Conservation (phyloP, 2,329 filamentous ascomycete genomes). For the Arachnopeziza araneosa region DNA sequence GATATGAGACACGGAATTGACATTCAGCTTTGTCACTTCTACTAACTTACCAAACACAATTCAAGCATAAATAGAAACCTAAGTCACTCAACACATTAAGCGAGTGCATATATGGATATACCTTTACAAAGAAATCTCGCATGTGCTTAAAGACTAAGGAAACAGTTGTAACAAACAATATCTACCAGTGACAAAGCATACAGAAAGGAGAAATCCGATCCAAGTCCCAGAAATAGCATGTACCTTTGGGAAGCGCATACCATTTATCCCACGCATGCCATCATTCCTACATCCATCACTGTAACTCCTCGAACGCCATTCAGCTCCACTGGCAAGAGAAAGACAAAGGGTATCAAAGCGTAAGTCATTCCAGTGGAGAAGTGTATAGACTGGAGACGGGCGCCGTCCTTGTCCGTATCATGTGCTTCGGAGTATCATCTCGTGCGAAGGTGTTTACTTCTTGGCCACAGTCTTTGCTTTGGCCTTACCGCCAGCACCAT, state of each 20-base stretch:
- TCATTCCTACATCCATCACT: conserved; percentile 3
- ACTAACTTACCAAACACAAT: not conserved
- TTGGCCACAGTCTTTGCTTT: conserved; percentile 11
- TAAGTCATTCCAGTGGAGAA: conserved; percentile 16
- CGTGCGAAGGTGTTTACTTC: conserved; percentile 16
- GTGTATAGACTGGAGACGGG: conserved; percentile 13
- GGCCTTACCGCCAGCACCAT: conserved; percentile 10
- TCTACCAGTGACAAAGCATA: conserved; percentile 2
- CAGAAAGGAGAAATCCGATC: conserved; percentile 1
- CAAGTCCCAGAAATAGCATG: conserved; percentile 5
- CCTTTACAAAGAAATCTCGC: conserved; percentile 4
- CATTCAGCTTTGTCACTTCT: too few species aligned
- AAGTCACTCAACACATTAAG: not conserved
- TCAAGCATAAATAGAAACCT: not conserved
- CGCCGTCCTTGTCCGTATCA: conserved; percentile 8
- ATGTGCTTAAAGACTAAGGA: conserved; percentile 4
- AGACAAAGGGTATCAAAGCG: conserved; percentile 17
- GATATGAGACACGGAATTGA: too few species aligned
- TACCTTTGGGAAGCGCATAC: conserved; percentile 7
- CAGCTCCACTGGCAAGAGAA: conserved; percentile 6
- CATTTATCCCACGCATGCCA: conserved; percentile 6
- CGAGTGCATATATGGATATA: not conserved
- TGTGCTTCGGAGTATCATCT: conserved; percentile 16
- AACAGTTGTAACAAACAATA: conserved; percentile 6
- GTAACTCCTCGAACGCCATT: conserved; percentile 23